Evolutionary conservation across 352 stramenopile genomes (phyloP).

Genomic region (Globisporangium cylindrosporum): DNA sequence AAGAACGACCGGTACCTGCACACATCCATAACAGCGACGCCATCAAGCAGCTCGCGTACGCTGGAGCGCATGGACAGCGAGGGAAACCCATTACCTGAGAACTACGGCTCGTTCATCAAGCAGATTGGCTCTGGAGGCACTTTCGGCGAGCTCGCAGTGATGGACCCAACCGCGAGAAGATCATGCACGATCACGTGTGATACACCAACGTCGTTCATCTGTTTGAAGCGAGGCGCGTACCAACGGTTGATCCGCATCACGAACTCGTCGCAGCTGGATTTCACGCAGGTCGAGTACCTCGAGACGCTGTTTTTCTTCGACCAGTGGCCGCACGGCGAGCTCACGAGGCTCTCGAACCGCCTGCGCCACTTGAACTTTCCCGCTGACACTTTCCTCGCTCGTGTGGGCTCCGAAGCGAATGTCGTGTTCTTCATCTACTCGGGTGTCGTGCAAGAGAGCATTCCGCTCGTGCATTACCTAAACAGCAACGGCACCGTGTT

Average conservation of each 20-base stretch:
- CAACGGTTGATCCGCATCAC: slow-evolving; percentile 78
- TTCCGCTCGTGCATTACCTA: slow-evolving; percentile 64
- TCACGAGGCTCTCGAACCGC: slow-evolving; percentile 68
- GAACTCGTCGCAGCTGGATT: slow-evolving; percentile 77
- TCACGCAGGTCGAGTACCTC: slow-evolving; percentile 80
- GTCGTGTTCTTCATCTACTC: slow-evolving; percentile 80
- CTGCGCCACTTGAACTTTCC: slow-evolving; percentile 59
- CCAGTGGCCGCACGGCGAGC: slow-evolving; percentile 68
- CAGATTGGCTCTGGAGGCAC: slow-evolving; percentile 70
- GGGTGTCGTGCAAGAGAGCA: slow-evolving; percentile 69
- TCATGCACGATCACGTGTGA: slow-evolving; percentile 80
- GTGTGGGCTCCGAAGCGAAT: slow-evolving; percentile 69
- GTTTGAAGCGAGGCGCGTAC: slow-evolving; percentile 78
- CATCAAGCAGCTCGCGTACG: neutral
- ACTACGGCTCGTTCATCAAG: slow-evolving; percentile 74
- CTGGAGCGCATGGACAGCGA: slow-evolving; percentile 9
- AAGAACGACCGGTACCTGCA: slow-evolving; percentile 22
- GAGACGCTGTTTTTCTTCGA: slow-evolving; percentile 82
- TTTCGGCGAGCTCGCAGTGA: slow-evolving; percentile 78
- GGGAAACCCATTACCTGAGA: slow-evolving; percentile 28
- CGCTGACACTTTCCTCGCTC: slow-evolving; percentile 62
- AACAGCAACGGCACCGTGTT: slow-evolving; percentile 63
- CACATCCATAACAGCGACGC: neutral
- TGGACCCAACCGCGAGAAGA: slow-evolving; percentile 68
- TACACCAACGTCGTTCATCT: slow-evolving; percentile 77